Evolutionary conservation across 345 rosid genomes (phyloP).

Genomic region (Populus deltoides): DNA sequence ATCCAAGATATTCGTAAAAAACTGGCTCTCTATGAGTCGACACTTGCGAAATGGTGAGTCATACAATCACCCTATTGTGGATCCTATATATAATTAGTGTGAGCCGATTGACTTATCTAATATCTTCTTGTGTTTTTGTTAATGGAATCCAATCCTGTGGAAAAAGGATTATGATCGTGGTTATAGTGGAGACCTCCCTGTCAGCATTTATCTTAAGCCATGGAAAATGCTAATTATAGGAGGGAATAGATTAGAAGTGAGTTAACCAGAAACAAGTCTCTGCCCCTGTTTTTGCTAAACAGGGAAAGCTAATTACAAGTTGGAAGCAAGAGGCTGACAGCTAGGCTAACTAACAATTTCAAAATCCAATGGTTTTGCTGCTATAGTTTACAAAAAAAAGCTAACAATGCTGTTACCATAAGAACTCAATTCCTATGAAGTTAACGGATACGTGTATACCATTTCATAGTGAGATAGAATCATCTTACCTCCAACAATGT

Average conservation of each 20-base stretch:
- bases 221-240: not conserved
- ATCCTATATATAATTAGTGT: not conserved
- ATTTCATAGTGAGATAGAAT: not conserved
- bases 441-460: not conserved
- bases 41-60: not conserved
- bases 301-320: not conserved
- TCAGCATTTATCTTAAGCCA: not conserved
- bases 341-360: not conserved
- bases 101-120: not conserved
- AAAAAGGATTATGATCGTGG: not conserved
- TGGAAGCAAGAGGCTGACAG: not conserved
- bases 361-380: not conserved
- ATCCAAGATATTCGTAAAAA: too few relatives aligned
- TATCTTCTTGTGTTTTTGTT: not conserved
- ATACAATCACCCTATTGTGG: not conserved
- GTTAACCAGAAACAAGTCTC: not conserved
- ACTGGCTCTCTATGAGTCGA: not conserved
- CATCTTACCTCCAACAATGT: not conserved
- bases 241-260: not conserved
- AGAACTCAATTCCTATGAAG: not conserved
- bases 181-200: not conserved
- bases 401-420: not conserved
- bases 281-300: not conserved
- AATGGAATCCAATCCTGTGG: not conserved
- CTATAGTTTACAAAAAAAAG: not conserved